These are phyloP conservation scores for Angophora floribunda DNA, from an alignment of 345 rosid genomes.

Conservation along the genomic window DNA sequence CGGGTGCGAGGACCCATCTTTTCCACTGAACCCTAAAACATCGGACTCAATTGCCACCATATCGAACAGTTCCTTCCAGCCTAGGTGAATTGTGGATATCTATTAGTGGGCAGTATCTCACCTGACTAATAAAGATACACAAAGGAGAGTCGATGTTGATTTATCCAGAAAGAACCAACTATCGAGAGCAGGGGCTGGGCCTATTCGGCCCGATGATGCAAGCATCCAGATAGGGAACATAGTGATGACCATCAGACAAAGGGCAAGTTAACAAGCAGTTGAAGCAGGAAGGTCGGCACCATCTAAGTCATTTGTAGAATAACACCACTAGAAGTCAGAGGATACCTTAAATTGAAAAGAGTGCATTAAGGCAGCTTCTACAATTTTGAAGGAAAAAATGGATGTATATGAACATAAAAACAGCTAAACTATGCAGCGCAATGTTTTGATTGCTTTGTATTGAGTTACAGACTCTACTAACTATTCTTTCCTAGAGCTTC, in stretches of 20 bases:
- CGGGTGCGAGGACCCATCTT: slow-evolving; percentile 14
- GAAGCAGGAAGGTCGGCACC: not conserved
- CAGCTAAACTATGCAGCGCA: not conserved
- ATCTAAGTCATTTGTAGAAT: not conserved
- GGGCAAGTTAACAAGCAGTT: not conserved
- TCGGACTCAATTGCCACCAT: slow-evolving; percentile 52
- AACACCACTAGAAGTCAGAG: not conserved
- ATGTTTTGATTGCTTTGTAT: not conserved
- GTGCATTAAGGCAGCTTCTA: not conserved
- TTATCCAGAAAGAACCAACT: not conserved
- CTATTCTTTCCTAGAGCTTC: not conserved
- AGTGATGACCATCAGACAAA: not conserved
- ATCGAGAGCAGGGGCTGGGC: not conserved
- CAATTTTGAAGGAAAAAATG: not conserved
- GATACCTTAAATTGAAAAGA: not conserved
- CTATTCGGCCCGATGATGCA: not conserved
- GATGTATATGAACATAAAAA: not conserved
- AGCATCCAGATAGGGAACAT: not conserved
- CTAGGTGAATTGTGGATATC: slow-evolving; percentile 37
- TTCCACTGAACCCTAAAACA: slow-evolving; percentile 27
- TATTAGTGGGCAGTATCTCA: not conserved
- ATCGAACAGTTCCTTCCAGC: slow-evolving; percentile 53
- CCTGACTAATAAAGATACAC: not conserved
- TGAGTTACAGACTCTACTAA: not conserved
- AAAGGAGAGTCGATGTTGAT: not conserved